These are phyloP conservation scores for Pseudodiploospora longispora DNA, from an alignment of 2,329 filamentous ascomycete genomes.

Conservation along the genomic window DNA sequence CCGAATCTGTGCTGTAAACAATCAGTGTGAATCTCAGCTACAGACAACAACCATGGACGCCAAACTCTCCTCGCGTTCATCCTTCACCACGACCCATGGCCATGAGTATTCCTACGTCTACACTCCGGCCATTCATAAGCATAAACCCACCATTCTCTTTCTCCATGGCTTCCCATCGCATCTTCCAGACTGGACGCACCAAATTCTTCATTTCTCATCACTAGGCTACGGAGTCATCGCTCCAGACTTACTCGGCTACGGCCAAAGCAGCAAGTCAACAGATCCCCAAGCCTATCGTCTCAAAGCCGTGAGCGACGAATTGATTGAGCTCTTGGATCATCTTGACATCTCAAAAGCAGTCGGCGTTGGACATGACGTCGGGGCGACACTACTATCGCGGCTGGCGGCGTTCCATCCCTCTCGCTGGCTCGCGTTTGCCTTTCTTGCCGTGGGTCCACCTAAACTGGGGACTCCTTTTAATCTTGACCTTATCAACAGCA, in stretches of 20 bases:
- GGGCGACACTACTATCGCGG: conserved; percentile 22
- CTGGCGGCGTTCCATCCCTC: conserved; percentile 18
- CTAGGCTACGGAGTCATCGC: conserved; percentile 35
- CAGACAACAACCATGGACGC: conserved; percentile 6
- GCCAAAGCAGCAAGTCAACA: conserved; percentile 23
- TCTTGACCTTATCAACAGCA: conserved; percentile 20
- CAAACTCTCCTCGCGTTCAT: conserved; percentile 1
- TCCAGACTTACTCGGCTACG: conserved; percentile 33
- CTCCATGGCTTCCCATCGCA: conserved; percentile 42
- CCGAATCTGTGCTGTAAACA: background rate
- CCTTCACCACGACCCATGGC: conserved; percentile 11
- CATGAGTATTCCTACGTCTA: conserved; percentile 24
- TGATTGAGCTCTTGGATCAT: conserved; percentile 24
- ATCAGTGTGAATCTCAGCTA: background rate
- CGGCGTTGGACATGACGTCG: conserved; percentile 33
- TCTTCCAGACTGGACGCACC: conserved; percentile 33
- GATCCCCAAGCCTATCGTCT: conserved; percentile 21
- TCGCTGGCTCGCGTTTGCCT: conserved; percentile 14
- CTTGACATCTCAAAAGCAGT: conserved; percentile 28
- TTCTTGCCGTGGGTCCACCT: conserved; percentile 23
- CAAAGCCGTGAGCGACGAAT: conserved; percentile 22
- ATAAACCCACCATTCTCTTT: conserved; percentile 31
- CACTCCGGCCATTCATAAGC: conserved; percentile 9
- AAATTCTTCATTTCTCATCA: conserved; percentile 25
- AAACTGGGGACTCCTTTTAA: conserved; percentile 20